Base-by-base conservation (phyloP, 2,329 filamentous ascomycete species). In the Tolypocladium sp. region DNA sequence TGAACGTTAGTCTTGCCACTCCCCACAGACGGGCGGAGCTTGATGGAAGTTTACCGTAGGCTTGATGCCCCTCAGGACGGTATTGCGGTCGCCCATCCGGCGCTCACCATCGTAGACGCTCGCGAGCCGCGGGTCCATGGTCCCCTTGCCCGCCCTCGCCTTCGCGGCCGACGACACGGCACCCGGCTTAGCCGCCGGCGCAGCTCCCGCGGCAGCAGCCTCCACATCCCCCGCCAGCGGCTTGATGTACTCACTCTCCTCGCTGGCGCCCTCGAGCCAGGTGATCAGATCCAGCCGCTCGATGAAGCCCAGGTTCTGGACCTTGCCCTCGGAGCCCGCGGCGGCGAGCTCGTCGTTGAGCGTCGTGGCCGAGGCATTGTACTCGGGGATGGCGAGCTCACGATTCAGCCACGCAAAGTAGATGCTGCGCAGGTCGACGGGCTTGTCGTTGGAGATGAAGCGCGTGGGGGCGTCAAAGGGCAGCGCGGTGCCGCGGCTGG, bases 351-450 rank as follows among this genome's bases (percentile, higher is more conserved):
- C 86, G 56, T 90, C 87, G 71, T 96, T 96, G 59, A 97, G 81
- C 65, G 86, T 82, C 67, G 89, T 87, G 17, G 91, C 90, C 0
- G 89, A 88, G 33, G 89, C 85, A 74, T 97, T 94, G 81, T 97
- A 97, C 67, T 96, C 91, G 13, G 90, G 89, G 65, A 96, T 92
- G 58, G 89, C 86, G 58, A 89, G 86, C 77, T 97, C 93, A 73
- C 92, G 91, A 76, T 97, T 95, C 68, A 90, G 81, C 91, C 92
- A 99, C 59, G 92, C 92, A 71, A 97, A 96, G 79, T 93, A 97
- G 75, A 97, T 93, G 72, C 89, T 94, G 70, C 94, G 91, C 66
- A 99, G 80, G 71, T 97, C 91, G 68, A 96, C 87, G 5, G 88
- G 82, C 59, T 84, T 81, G 67, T 83, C 84, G 60, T 84, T 83